Conservation (phyloP, 2,329 filamentous ascomycete species). For the Arachnopeziza araneosa region DNA sequence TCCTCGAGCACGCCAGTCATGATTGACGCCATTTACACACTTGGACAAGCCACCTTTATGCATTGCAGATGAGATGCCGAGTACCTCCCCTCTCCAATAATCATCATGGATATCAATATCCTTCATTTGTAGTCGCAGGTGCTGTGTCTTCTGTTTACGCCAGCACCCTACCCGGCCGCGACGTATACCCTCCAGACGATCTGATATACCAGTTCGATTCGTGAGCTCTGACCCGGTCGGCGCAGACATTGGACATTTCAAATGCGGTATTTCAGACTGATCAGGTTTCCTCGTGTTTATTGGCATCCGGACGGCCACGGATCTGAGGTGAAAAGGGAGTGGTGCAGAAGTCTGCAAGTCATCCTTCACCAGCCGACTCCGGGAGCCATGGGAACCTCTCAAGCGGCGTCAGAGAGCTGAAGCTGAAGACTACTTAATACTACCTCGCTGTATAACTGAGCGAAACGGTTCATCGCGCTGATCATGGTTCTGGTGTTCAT, state of each 20-base stretch:
- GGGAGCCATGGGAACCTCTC: not conserved
- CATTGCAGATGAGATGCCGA: constrained; percentile 12
- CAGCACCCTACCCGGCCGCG: constrained; percentile 1
- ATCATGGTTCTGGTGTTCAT: not conserved
- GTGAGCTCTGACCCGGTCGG: not conserved
- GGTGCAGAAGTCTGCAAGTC: constrained; percentile 9
- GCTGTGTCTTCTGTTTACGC: constrained; percentile 9
- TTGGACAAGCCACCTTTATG: constrained; percentile 12
- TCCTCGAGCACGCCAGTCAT: constrained; percentile 3
- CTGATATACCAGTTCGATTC: constrained; percentile 6
- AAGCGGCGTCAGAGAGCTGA: not conserved
- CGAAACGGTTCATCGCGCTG: not conserved
- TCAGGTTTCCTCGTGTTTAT: constrained; percentile 3
- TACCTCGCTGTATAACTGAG: not conserved
- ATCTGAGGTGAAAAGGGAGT: constrained; percentile 1
- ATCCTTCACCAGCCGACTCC: not conserved
- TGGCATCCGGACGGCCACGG: constrained; percentile 11
- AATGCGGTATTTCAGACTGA: constrained; percentile 5
- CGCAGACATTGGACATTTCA: not conserved
- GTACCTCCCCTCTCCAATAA: not conserved
- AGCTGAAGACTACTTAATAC: not conserved
- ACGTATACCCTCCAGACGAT: constrained; percentile 10
- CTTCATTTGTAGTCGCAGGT: not conserved
- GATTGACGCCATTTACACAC: constrained; percentile 8
- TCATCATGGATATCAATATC: not conserved